Conservation (phyloP, 176 grass and related monocot species). For the Avena insularis region DNA sequence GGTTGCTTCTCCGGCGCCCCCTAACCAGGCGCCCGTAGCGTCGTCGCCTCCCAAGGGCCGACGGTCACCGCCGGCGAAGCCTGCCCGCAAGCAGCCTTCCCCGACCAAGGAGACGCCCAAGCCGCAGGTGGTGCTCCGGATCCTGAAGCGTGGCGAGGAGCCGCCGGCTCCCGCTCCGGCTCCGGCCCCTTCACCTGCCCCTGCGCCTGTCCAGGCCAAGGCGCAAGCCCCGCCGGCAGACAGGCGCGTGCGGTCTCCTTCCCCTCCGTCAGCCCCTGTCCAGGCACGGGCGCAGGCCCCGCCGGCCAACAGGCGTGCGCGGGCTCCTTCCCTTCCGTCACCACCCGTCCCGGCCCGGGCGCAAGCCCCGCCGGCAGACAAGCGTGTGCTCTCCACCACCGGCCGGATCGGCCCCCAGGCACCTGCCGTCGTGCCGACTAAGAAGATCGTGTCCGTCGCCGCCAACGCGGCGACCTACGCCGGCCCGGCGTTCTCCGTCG, state of each 20-base stretch:
- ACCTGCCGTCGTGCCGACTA: slow-evolving; percentile 29
- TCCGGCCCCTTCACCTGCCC: background rate
- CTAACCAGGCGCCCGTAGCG: background rate
- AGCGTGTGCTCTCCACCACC: background rate
- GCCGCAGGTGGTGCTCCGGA: slow-evolving; percentile 55
- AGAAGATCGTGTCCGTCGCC: slow-evolving; percentile 27
- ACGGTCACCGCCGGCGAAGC: slow-evolving; percentile 10
- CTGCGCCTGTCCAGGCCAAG: background rate
- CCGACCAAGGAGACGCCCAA: slow-evolving; percentile 38
- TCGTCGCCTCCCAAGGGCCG: slow-evolving; percentile 13
- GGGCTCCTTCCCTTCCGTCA: background rate
- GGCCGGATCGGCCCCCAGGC: slow-evolving; percentile 27
- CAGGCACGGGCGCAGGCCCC: background rate
- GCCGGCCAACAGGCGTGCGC: background rate
- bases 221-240: background rate
- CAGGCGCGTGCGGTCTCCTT: background rate
- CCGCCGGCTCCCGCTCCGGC: background rate
- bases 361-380: background rate
- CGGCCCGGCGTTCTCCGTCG: slow-evolving; percentile 49
- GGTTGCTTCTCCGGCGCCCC: background rate
- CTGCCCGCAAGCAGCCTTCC: slow-evolving; percentile 30
- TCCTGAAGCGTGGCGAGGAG: slow-evolving; percentile 80
- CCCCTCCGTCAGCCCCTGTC: background rate
- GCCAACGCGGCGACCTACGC: slow-evolving; percentile 10
- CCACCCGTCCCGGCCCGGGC: background rate